Percentiles rank a stretch among this genome's conserved stretches.
Evolutionary conservation across 208 protist species (phyloP).

Genomic region (Angomonas ambiguus): DNA sequence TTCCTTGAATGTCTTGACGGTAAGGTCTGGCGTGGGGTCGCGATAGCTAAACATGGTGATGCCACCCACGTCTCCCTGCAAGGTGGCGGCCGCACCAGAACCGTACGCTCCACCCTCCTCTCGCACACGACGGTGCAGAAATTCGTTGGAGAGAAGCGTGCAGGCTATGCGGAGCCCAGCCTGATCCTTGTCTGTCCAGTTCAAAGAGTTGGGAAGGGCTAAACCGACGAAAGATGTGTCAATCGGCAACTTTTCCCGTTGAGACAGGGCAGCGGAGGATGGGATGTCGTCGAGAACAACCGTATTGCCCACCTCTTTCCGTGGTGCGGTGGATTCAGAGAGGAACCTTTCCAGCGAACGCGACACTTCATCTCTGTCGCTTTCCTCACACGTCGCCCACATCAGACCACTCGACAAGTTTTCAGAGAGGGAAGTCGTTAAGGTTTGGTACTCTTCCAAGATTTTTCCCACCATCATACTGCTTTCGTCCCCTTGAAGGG

Average conservation of each 20-base stretch:
- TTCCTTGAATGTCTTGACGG: conserved; percentile 62
- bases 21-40: conserved; percentile 74
- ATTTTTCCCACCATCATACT: conserved; percentile 25
- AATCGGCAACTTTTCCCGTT: conserved; percentile 59
- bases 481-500: conserved; percentile 50
- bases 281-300: conserved; percentile 27
- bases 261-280: conserved; percentile 7
- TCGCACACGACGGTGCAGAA: conserved; percentile 83
- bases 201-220: conserved; percentile 56
- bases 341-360: conserved; percentile 38
- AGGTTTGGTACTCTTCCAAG: conserved; percentile 33
- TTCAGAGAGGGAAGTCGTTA: conserved; percentile 34
- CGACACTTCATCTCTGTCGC: conserved; percentile 51
- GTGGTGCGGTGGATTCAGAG: conserved; percentile 21
- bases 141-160: conserved; percentile 77
- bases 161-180: conserved; percentile 70
- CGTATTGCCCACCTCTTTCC: background rate
- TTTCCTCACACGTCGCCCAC: conserved; percentile 86
- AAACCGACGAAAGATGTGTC: conserved; percentile 81
- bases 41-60: conserved; percentile 87
- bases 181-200: conserved; percentile 59
- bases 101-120: conserved; percentile 92
- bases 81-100: conserved; percentile 45
- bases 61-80: conserved; percentile 71
- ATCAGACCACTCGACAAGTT: conserved; percentile 41